Evolutionary conservation across 2,329 filamentous ascomycete genomes (phyloP), one percentile per base, ranked within the genome.

Genomic region (Esteya vermicola): DNA sequence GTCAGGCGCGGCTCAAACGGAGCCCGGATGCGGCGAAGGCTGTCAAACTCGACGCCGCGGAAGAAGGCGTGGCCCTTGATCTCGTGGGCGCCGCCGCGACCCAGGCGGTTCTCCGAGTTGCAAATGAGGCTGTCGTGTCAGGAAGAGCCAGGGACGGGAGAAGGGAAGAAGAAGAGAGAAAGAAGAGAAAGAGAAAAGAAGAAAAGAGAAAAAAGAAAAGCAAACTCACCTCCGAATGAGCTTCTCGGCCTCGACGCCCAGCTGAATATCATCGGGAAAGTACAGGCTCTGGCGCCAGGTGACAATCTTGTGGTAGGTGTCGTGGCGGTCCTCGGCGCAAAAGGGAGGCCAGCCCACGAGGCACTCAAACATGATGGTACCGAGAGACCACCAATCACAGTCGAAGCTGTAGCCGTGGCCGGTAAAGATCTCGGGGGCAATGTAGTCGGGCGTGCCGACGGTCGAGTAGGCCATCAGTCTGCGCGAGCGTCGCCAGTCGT

Each of bases 321-420:
- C 91, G 56, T 93, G 89, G 45, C 86, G 84, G 57, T 96, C 89
- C 59, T 98, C 91, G 18, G 91, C 89, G 59, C 91, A 98, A 73
- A 98, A 98, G 23, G 91, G 91, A 41, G 91, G 91, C 91, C 91
- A 98, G 52, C 91, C 91, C 45, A 98, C 86, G 50, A 98, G 70
- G 60, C 91, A 98, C 62, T 98, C 91, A 54, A 96, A 98, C 91
- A 98, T 96, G 63, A 98, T 98, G 33, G 91, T 95, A 39, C 91
- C 91, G 37, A 98, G 73, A 19, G 85, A 93, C 91, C 91, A 98
- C 91, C 91, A 98, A 67, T 98, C 91, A 58, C 91, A 98, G 57
- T 93, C 81, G 54, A 89, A 94, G 43, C 85, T 85, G 65, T 98
- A 98, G 36, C 91, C 91, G 54, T 93, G 84, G 16, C 89, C 88